These are phyloP conservation scores for Carex scoparia DNA, from an alignment of 176 grass and related monocot species.

Conservation along the genomic window DNA sequence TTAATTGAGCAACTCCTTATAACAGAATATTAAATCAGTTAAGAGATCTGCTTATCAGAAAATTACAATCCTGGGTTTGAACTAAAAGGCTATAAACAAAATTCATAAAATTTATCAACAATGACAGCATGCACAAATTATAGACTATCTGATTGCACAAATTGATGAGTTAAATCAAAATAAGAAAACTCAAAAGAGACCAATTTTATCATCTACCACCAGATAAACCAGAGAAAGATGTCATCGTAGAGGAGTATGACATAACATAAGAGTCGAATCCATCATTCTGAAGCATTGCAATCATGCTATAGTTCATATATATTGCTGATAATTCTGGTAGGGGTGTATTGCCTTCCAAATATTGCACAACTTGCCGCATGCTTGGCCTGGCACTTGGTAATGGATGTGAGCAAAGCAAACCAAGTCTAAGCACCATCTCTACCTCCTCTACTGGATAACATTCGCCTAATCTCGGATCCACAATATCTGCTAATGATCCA, in stretches of 20 bases:
- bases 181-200: background rate
- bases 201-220: conserved; percentile 9
- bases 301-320: conserved; percentile 9
- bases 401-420: conserved; percentile 46
- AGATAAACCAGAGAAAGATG: conserved; percentile 17
- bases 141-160: background rate
- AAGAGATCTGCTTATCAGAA: no score
- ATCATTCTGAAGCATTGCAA: background rate
- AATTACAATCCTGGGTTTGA: no score
- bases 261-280: conserved; percentile 13
- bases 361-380: conserved; percentile 42
- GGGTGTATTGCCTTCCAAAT: conserved; percentile 25
- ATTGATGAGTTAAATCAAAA: background rate
- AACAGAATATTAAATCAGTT: background rate
- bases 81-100: background rate
- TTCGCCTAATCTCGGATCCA: conserved; percentile 28
- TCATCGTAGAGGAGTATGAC: conserved; percentile 15
- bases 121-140: background rate
- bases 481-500: conserved; percentile 12
- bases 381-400: conserved; percentile 24
- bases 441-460: conserved; percentile 24
- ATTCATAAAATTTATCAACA: background rate
- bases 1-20: background rate
- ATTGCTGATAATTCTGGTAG: conserved; percentile 24
- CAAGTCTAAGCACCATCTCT: conserved; percentile 30